Evolutionary conservation across 2,329 filamentous ascomycete species (phyloP).

Genomic region (Sporothrix pseudoabietina): DNA sequence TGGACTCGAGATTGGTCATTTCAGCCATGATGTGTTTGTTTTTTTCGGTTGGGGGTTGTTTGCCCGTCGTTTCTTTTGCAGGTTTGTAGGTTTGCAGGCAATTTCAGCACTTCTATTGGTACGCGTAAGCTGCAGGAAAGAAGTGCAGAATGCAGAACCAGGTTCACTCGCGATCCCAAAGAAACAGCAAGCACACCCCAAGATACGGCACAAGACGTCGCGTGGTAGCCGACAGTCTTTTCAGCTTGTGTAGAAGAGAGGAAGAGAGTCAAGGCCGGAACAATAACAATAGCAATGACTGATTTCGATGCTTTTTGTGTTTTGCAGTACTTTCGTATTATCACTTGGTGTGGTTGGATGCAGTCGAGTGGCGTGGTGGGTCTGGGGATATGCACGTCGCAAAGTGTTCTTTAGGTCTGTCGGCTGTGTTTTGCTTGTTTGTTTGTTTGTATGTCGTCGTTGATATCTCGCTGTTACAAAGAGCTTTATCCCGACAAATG

Average conservation of each 20-base stretch:
- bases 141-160: background rate
- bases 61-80: background rate
- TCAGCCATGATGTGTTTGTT: constrained; percentile 32
- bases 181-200: constrained; percentile 1
- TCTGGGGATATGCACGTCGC: constrained; percentile 9
- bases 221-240: background rate
- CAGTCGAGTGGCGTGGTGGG: constrained; percentile 11
- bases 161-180: constrained; percentile 14
- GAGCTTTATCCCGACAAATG: constrained; percentile 8
- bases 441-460: background rate
- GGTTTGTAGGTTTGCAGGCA: background rate
- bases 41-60: background rate
- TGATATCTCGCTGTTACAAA: constrained; percentile 10
- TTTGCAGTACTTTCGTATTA: background rate
- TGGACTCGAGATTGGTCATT: constrained; percentile 36
- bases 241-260: background rate
- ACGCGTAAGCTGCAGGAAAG: background rate
- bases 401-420: background rate
- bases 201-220: constrained; percentile 8
- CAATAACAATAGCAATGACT: constrained; percentile 14
- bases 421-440: background rate
- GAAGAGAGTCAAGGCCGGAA: background rate
- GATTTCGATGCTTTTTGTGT: background rate
- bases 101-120: constrained; percentile 1
- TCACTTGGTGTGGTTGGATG: constrained; percentile 3